phyloP scores from a whole-genome alignment of 441 rosid genomes.

The Eruca vesicaria region DNA sequence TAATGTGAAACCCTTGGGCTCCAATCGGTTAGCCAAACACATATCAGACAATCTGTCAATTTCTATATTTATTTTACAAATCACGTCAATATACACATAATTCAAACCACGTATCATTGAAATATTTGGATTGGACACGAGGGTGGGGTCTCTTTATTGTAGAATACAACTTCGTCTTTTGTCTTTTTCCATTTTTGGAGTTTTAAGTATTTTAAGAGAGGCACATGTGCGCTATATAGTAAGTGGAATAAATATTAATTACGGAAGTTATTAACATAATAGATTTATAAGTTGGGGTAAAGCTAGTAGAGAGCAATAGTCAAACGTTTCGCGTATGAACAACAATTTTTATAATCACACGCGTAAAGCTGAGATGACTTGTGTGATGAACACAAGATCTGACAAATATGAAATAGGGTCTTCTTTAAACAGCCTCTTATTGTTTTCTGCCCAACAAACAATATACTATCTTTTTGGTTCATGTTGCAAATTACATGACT shows the following conservation, averaged over 20 bases:
- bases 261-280: not conserved
- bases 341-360: not conserved
- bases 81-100: not conserved
- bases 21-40: constrained; percentile 12
- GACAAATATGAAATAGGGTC: constrained; percentile 15
- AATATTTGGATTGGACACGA: not conserved
- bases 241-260: not conserved
- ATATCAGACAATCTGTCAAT: not conserved
- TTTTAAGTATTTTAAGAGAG: not conserved
- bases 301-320: constrained; percentile 6
- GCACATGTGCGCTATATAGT: constrained; percentile 17
- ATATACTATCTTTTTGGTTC: not conserved
- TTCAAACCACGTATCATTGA: constrained; percentile 12
- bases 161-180: not conserved
- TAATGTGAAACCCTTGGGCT: constrained; percentile 28
- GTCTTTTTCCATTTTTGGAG: constrained; percentile 7
- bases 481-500: not conserved
- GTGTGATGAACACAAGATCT: constrained; percentile 21
- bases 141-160: not conserved
- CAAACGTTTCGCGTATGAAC: constrained; percentile 21
- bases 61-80: not conserved
- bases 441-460: not conserved
- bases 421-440: constrained; percentile 13
- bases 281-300: not conserved
- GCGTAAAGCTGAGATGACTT: constrained; percentile 28